Percentiles rank a stretch among this genome's conserved stretches.
Conservation (phyloP, 2,329 filamentous ascomycete species). For the Colletotrichum lupini region DNA sequence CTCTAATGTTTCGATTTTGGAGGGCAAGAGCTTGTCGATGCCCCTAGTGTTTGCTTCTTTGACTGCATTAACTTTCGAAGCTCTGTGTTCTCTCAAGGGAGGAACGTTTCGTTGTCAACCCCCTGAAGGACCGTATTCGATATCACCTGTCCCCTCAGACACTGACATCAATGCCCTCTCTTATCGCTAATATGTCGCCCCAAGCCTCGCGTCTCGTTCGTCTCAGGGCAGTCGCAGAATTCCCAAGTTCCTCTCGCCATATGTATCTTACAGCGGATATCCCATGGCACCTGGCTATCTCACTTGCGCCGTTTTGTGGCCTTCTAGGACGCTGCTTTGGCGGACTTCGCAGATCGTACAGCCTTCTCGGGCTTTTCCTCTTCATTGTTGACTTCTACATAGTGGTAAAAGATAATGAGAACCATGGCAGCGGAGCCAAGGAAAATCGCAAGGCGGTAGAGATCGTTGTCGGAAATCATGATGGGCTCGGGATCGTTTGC, state of each 20-base stretch:
- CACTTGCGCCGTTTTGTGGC: background rate
- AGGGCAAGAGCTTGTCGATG: background rate
- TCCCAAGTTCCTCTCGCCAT: background rate
- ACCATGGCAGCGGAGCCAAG: conserved; percentile 91
- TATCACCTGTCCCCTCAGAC: background rate
- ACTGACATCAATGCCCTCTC: background rate
- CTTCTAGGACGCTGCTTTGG: conserved; percentile 23
- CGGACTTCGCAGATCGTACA: conserved; percentile 21
- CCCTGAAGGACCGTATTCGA: background rate
- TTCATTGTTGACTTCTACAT: conserved; percentile 87
- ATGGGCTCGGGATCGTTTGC: conserved; percentile 48
- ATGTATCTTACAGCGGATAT: conserved; percentile 1
- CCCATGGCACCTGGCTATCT: background rate
- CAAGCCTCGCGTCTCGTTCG: background rate
- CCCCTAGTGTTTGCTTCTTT: background rate
- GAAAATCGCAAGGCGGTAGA: conserved; percentile 93
- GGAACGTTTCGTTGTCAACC: background rate
- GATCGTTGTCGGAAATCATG: conserved; percentile 95
- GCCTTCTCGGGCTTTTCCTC: conserved; percentile 37
- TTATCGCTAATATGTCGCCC: background rate
- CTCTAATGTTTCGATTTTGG: background rate
- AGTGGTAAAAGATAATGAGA: conserved; percentile 94
- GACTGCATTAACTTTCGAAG: background rate
- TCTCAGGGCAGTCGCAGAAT: background rate
- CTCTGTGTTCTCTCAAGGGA: background rate